Evolutionary conservation across 2,329 filamentous ascomycete species (phyloP), one percentile per base, ranked within the genome.

Genomic region (Claviceps arundinis): DNA sequence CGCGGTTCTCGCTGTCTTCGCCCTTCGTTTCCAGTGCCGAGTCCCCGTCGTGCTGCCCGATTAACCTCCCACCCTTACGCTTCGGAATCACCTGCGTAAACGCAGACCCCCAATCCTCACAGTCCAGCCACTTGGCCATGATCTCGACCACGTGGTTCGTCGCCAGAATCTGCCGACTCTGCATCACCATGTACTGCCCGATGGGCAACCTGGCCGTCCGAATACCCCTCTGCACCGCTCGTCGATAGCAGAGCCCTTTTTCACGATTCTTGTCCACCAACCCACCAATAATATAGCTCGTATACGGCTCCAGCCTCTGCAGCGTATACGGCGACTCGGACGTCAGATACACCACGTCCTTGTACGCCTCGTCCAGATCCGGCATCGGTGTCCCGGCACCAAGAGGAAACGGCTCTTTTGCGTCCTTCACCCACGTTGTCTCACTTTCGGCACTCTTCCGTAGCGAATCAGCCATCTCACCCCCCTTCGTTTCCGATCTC

Each of bases 101-200:
- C 0, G 93, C 90, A 62, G 86, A 75, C 1, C 85, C 90, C 93
- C 93, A 98, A 65, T 97, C 86, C 2, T 87, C 87, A 48, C 80
- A 81, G 67, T 96, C 89, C 51, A 98, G 68, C 89, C 90, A 98
- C 58, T 82, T 83, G 46, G 95, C 71, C 88, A 98, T 95, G 56
- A 98, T 97, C 69, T 97, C 91, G 47, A 93, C 80, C 1, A 98
- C 93, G 63, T 98, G 93, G 64, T 97, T 98, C 7, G 91, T 96
- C 3, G 91, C 84, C 53, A 98, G 72, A 4, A 98, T 87, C 60
- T 85, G 81, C 37, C 93, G 81, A 60, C 85, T 90, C 52, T 84
- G 78, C 87, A 98, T 94, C 57, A 89, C 78, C 74, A 98, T 84
- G 66, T 88, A 97, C 56, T 97, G 84, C n/a, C 89, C 89, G 60